Evolutionary conservation across 2,329 filamentous ascomycete genomes (phyloP), one percentile per base, ranked within the genome.

Genomic region (Nakataea oryzae): DNA sequence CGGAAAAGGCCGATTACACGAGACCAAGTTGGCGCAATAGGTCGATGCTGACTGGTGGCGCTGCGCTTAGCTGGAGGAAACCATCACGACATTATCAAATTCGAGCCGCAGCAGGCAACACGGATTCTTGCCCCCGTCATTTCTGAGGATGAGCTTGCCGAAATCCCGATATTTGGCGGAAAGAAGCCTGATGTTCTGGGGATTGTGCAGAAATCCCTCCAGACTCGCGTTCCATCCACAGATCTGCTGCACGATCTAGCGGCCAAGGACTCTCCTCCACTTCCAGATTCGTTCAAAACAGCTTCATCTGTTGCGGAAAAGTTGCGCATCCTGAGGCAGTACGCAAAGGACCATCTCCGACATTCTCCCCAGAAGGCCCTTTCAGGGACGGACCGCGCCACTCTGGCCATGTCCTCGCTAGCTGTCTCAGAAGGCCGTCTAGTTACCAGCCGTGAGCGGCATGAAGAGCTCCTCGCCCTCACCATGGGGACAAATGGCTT

Each of bases 141-240:
- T 54, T 76, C 81, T 3, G 80, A 85, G 63, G 75, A 81, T 62
- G 78, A 78, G 1, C 73, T 86, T 30, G 76, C 79, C 4, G 76
- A 84, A 30, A 74, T 83, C 13, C 78, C 83, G 2, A 72, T 87
- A 2, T 88, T 87, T 68, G 84, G 84, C 2, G 71, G 77, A 0
- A 71, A 81, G n/a, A 80, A 77, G 58, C 75, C 69, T 21, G 73
- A 78, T 58, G 69, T 82, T 24, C 72, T 70, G 27, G 66, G 73
- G 3, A 70, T 81, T 30, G 75, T 80, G 17, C 74, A 78, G 47
- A 70, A 74, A 14, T 73, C 75, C 0, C 67, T 82, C 12, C 70
- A 73, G 26, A 71, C 72, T 8, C 71, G 71, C 7, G 66, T 73
- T 4, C 66, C 74, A 2, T 67, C 72, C 27, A 70, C 72, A 3